These are phyloP conservation scores for Tolypocladium tropicale DNA, from an alignment of 2,329 filamentous ascomycete species.

Conservation along the genomic window DNA sequence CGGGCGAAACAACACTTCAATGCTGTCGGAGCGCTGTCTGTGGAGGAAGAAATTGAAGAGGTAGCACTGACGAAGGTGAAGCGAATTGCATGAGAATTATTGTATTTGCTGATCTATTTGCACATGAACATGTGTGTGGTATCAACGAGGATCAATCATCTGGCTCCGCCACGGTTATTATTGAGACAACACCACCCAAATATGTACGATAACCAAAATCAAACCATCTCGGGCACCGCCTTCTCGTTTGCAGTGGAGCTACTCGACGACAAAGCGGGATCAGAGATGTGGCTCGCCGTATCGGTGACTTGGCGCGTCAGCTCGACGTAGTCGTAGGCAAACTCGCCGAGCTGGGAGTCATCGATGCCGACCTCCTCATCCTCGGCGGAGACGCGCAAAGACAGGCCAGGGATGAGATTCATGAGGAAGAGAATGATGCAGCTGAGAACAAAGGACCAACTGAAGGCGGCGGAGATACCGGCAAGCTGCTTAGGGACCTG, in stretches of 20 bases:
- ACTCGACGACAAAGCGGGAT: slow-evolving; percentile 9
- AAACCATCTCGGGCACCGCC: slow-evolving; percentile 2
- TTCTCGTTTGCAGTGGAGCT: slow-evolving; percentile 20
- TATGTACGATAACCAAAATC: background rate
- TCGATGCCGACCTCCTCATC: slow-evolving; percentile 63
- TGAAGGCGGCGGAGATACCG: slow-evolving; percentile 53
- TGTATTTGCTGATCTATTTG: background rate
- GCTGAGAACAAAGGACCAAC: slow-evolving; percentile 57
- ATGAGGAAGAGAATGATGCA: slow-evolving; percentile 60
- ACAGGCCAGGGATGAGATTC: slow-evolving; percentile 61
- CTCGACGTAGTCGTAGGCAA: slow-evolving; percentile 78
- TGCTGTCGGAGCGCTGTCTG: background rate
- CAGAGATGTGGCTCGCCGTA: slow-evolving; percentile 9
- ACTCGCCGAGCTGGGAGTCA: slow-evolving; percentile 70
- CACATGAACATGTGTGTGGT: background rate
- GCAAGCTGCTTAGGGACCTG: slow-evolving; percentile 64
- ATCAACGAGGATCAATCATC: background rate
- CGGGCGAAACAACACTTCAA: background rate
- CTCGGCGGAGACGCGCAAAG: slow-evolving; percentile 55
- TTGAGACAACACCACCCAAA: background rate
- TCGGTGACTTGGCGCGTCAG: slow-evolving; percentile 50
- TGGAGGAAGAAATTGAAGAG: background rate
- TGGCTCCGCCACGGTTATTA: background rate
- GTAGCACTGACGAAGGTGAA: background rate
- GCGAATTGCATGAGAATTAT: background rate